These are phyloP conservation scores for Trichoderma orchidacearum DNA, from an alignment of 495 filamentous ascomycete genomes.

Conservation along the genomic window DNA sequence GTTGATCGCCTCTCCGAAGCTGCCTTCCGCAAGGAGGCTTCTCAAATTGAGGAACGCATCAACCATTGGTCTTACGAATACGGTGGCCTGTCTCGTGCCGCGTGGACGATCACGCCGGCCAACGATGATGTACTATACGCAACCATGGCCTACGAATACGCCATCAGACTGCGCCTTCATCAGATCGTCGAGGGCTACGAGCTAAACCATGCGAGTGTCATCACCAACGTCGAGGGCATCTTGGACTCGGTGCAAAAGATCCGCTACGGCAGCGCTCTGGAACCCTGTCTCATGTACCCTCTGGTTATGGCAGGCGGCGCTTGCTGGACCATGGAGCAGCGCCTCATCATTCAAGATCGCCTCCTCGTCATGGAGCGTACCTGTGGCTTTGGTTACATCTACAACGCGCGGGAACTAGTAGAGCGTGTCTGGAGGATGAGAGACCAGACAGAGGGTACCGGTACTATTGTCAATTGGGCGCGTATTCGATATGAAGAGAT, in stretches of 20 bases:
- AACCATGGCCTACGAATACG: constrained; percentile 1
- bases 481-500: constrained; percentile 2
- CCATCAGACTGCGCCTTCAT: constrained; percentile 2
- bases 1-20: neutral
- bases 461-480: neutral
- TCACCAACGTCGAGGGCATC: neutral
- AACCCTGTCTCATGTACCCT: constrained; percentile 1
- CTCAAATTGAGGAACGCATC: neutral
- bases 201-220: neutral
- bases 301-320: constrained; percentile 2
- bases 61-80: constrained; percentile 4
- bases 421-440: constrained; percentile 1
- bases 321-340: constrained; percentile 1
- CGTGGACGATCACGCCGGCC: neutral
- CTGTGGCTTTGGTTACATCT: constrained; percentile 3
- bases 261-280: constrained; percentile 1
- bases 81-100: neutral
- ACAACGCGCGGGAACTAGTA: constrained; percentile 1
- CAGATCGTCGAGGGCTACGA: constrained; percentile 4
- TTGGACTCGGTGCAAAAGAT: constrained; percentile 2
- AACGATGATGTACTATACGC: neutral
- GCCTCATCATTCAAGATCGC: neutral
- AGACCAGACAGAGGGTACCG: neutral
- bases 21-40: neutral
- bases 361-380: constrained; percentile 3